phyloP scores from a whole-genome alignment of 2,329 filamentous ascomycete genomes.

The Verticillium nonalfalfae region DNA sequence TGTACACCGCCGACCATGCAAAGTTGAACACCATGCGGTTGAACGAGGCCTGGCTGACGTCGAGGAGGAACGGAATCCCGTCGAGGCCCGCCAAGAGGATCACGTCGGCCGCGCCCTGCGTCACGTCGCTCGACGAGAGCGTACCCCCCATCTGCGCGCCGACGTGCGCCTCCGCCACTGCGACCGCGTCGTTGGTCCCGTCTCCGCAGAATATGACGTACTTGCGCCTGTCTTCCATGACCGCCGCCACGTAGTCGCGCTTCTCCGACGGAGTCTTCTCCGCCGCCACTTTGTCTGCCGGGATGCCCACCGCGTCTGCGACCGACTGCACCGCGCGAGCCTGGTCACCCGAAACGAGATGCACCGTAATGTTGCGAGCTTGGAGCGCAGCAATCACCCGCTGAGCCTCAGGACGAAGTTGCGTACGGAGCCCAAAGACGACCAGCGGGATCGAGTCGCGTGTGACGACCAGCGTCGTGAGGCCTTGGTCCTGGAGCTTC shows the following conservation, averaged over 20 bases:
- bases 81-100: slow-evolving; percentile 46
- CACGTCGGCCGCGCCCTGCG: slow-evolving; percentile 48
- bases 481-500: slow-evolving; percentile 12
- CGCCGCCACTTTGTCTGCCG: slow-evolving; percentile 28
- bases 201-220: slow-evolving; percentile 54
- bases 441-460: slow-evolving; percentile 24
- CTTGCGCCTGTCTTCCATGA: slow-evolving; percentile 21
- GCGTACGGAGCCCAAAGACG: slow-evolving; percentile 40
- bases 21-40: slow-evolving; percentile 54
- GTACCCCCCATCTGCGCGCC: slow-evolving; percentile 50
- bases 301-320: slow-evolving; percentile 33
- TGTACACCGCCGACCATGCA: slow-evolving; percentile 55
- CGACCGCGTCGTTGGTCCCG: slow-evolving; percentile 58
- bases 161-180: slow-evolving; percentile 53
- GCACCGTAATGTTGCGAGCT: slow-evolving; percentile 38
- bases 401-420: slow-evolving; percentile 29
- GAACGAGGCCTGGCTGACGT: slow-evolving; percentile 30
- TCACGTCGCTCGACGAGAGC: slow-evolving; percentile 40
- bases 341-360: slow-evolving; percentile 53
- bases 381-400: slow-evolving; percentile 37
- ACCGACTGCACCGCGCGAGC: slow-evolving; percentile 37
- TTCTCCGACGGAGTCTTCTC: slow-evolving; percentile 48
- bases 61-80: slow-evolving; percentile 44
- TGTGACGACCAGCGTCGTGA: slow-evolving; percentile 21
- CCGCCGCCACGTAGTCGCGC: slow-evolving; percentile 38